Conservation (phyloP, 2,329 filamentous ascomycete species). For the Dendryphion nanum region DNA sequence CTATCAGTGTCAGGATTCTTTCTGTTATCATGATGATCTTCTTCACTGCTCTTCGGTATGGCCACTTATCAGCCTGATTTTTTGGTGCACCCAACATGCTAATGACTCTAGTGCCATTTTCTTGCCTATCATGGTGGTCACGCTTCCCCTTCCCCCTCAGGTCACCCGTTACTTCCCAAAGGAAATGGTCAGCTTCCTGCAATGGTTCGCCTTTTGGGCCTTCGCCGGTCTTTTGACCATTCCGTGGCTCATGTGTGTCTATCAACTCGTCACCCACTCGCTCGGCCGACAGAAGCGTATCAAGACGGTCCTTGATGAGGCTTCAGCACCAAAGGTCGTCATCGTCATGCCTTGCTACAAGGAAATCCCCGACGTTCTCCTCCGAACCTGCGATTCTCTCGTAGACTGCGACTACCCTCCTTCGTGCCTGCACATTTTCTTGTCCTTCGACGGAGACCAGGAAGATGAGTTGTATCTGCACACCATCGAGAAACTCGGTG, state of each 20-base stretch:
- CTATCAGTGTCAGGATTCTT: constrained; percentile 76
- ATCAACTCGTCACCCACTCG: constrained; percentile 83
- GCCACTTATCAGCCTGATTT: neutral
- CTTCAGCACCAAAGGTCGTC: constrained; percentile 87
- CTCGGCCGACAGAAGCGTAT: constrained; percentile 79
- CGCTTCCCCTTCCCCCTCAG: constrained; percentile 73
- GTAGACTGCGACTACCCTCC: constrained; percentile 92
- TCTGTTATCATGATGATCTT: constrained; percentile 71
- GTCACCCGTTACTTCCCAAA: constrained; percentile 72
- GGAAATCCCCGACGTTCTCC: constrained; percentile 78
- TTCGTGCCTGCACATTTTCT: constrained; percentile 88
- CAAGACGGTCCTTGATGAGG: constrained; percentile 79
- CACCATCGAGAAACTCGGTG: constrained; percentile 80
- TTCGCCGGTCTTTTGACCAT: constrained; percentile 82
- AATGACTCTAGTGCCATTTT: constrained; percentile 69
- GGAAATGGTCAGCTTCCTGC: constrained; percentile 67
- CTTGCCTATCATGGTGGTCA: constrained; percentile 91
- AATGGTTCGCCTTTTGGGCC: constrained; percentile 95
- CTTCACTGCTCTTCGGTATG: constrained; percentile 75
- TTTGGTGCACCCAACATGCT: no score
- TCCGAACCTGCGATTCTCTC: constrained; percentile 86
- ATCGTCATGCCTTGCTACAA: constrained; percentile 98
- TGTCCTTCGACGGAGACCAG: constrained; percentile 89
- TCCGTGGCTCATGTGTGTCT: constrained; percentile 91
- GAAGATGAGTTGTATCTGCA: constrained; percentile 87